Conservation (phyloP, 2,329 filamentous ascomycete species). For the Aspergillus sojae region DNA sequence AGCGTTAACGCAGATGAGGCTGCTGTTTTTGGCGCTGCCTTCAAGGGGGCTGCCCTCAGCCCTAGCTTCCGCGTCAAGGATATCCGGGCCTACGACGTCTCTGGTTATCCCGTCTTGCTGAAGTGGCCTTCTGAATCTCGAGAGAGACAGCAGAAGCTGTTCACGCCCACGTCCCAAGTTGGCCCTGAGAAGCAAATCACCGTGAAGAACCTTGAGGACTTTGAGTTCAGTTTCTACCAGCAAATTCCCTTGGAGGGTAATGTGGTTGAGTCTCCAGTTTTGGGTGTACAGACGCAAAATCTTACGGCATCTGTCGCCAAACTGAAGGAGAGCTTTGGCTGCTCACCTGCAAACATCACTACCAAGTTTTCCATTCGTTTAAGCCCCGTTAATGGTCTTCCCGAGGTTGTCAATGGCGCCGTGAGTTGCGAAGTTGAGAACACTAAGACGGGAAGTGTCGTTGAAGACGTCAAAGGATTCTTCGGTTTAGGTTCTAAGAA, state of each 20-base stretch:
- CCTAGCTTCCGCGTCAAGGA: slow-evolving; percentile 98
- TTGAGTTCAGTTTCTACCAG: slow-evolving; percentile 79
- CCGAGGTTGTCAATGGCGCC: slow-evolving; percentile 73
- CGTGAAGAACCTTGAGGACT: slow-evolving; percentile 80
- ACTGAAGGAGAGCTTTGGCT: slow-evolving; percentile 77
- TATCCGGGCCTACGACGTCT: slow-evolving; percentile 78
- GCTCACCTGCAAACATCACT: slow-evolving; percentile 73
- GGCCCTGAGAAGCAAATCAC: slow-evolving; percentile 82
- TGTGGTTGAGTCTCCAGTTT: slow-evolving; percentile 61
- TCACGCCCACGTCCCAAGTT: slow-evolving; percentile 73
- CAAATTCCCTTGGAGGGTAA: slow-evolving; percentile 55
- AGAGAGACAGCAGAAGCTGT: slow-evolving; percentile 77
- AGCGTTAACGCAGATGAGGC: slow-evolving; percentile 98
- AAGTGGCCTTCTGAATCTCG: slow-evolving; percentile 75
- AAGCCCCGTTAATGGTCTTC: slow-evolving; percentile 72
- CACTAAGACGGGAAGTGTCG: slow-evolving; percentile 75
- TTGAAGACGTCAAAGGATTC: slow-evolving; percentile 93
- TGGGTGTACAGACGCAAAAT: slow-evolving; percentile 76
- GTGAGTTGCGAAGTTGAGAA: slow-evolving; percentile 84
- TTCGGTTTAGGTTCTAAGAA: slow-evolving; percentile 94
- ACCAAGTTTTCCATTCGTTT: slow-evolving; percentile 79
- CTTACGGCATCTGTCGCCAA: slow-evolving; percentile 79
- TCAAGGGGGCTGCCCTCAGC: slow-evolving; percentile 88
- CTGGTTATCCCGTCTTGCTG: slow-evolving; percentile 72
- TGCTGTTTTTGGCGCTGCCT: slow-evolving; percentile 92